Conservation (phyloP, 345 rosid species). For the Bruguiera parviflora region DNA sequence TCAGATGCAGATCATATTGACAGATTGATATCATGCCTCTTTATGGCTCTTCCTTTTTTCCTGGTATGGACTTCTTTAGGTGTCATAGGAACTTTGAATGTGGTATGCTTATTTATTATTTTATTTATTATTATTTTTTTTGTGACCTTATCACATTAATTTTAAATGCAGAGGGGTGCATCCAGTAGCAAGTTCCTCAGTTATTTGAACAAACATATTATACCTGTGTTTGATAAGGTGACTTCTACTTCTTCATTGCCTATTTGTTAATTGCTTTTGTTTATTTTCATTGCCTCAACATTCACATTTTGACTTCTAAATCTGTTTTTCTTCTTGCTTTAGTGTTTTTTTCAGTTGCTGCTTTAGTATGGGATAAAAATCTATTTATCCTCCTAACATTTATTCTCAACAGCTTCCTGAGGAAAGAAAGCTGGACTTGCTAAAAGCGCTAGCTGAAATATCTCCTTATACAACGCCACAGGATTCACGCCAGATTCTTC, state of each 20-base stretch:
- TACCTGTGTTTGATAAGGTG: slow-evolving; percentile 95
- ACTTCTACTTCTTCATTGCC: slow-evolving; percentile 1
- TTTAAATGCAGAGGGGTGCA: slow-evolving; percentile 71
- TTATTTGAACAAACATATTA: slow-evolving; percentile 81
- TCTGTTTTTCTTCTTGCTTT: not conserved
- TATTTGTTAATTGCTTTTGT: not conserved
- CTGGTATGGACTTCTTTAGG: slow-evolving; percentile 45
- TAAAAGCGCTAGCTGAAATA: slow-evolving; percentile 88
- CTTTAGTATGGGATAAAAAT: not conserved
- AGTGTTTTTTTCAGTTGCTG: not conserved
- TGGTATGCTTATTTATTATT: not conserved
- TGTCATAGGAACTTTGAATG: not conserved
- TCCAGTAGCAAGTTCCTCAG: slow-evolving; percentile 85
- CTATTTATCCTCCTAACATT: slow-evolving; percentile 5
- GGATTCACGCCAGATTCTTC: slow-evolving; percentile 92
- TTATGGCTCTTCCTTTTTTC: slow-evolving; percentile 91
- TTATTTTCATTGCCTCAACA: not conserved
- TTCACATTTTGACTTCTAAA: not conserved
- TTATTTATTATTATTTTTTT: no score
- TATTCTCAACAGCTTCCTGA: slow-evolving; percentile 71
- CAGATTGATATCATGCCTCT: slow-evolving; percentile 91
- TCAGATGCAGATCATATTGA: slow-evolving; percentile 88
- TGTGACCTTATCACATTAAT: not conserved
- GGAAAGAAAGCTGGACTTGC: slow-evolving; percentile 93
- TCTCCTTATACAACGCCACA: slow-evolving; percentile 86